Percentiles rank a stretch among this genome's conserved stretches.
Conservation (phyloP, 129 eudicot species). For the Rutidosis leptorrhynchoides region DNA sequence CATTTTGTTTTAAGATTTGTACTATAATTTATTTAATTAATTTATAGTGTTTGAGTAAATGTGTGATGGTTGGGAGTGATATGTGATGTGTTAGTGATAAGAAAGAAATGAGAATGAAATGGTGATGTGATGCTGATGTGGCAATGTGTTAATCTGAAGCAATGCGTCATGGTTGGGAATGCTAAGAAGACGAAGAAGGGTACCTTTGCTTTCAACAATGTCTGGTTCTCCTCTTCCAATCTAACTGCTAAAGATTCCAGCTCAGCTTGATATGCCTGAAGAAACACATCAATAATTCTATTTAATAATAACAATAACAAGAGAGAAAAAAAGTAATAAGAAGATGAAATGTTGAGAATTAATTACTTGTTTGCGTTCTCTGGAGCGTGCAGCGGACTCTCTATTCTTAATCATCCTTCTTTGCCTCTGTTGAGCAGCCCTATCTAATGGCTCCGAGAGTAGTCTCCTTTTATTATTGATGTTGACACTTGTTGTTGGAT, state of each 20-base stretch:
- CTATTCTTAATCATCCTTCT: constrained; percentile 96
- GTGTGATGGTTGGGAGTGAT: too few species aligned
- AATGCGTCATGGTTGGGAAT: too few species aligned
- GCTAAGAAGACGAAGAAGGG: background rate
- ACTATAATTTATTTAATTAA: too few species aligned
- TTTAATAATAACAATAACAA: background rate
- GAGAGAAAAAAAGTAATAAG: background rate
- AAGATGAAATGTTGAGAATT: background rate
- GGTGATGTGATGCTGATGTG: too few species aligned
- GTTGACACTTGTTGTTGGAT: constrained; percentile 26
- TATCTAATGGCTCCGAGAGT: constrained; percentile 69
- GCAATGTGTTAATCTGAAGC: too few species aligned
- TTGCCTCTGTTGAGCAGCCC: constrained; percentile 83
- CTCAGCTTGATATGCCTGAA: constrained; percentile 86
- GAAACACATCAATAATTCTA: background rate
- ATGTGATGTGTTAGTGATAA: too few species aligned
- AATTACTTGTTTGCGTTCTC: constrained; percentile 84
- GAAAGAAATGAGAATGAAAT: too few species aligned
- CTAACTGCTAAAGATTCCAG: constrained; percentile 70
- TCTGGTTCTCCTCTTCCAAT: constrained; percentile 82
- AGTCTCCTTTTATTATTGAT: constrained; percentile 60
- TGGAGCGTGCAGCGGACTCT: constrained; percentile 91
- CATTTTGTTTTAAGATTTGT: too few species aligned
- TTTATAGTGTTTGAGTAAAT: too few species aligned
- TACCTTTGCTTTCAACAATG: constrained; percentile 66